A percentile compares a stretch with the other conserved stretches of the same genome.
phyloP scores from a whole-genome alignment of 257 asterid species.

The Penstemon barbatus region DNA sequence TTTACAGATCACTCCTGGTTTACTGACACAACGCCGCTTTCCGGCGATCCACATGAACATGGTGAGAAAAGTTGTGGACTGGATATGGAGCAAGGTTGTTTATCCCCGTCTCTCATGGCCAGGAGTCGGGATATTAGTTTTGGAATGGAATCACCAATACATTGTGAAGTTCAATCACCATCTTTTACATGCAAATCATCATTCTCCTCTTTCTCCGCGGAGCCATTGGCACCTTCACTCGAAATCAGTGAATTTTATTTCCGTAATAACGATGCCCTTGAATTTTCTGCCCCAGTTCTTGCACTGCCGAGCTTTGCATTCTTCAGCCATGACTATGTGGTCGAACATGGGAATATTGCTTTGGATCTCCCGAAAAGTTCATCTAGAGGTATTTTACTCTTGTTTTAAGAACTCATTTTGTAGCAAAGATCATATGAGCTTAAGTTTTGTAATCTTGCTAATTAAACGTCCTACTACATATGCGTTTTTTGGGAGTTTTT shows the following conservation, averaged over 20 bases:
- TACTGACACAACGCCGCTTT: constrained; percentile 31
- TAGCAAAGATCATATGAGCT: neutral
- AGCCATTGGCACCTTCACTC: constrained; percentile 28
- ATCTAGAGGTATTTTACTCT: constrained; percentile 49
- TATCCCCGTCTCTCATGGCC: constrained; percentile 35
- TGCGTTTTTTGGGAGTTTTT: neutral
- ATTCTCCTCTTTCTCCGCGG: constrained; percentile 50
- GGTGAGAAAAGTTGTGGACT: constrained; percentile 28
- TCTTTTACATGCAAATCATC: constrained; percentile 49
- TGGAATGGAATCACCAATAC: constrained; percentile 42
- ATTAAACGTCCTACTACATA: neutral
- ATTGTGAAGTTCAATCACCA: constrained; percentile 39
- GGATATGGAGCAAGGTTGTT: constrained; percentile 29
- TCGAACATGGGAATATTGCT: constrained; percentile 38
- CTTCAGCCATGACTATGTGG: constrained; percentile 37
- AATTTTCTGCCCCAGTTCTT: constrained; percentile 43
- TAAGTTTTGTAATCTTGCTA: neutral
- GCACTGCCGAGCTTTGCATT: constrained; percentile 73
- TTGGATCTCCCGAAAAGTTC: constrained; percentile 37
- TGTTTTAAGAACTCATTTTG: neutral
- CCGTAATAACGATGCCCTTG: constrained; percentile 38
- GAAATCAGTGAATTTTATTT: constrained; percentile 60
- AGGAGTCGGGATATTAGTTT: constrained; percentile 68
- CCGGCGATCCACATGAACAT: constrained; percentile 15
- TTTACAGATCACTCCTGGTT: constrained; percentile 63